A percentile compares a stretch with the other conserved stretches of the same genome.
These are phyloP conservation scores for Venturia oleaginea DNA, from an alignment of 2,329 filamentous ascomycete species.

Conservation along the genomic window DNA sequence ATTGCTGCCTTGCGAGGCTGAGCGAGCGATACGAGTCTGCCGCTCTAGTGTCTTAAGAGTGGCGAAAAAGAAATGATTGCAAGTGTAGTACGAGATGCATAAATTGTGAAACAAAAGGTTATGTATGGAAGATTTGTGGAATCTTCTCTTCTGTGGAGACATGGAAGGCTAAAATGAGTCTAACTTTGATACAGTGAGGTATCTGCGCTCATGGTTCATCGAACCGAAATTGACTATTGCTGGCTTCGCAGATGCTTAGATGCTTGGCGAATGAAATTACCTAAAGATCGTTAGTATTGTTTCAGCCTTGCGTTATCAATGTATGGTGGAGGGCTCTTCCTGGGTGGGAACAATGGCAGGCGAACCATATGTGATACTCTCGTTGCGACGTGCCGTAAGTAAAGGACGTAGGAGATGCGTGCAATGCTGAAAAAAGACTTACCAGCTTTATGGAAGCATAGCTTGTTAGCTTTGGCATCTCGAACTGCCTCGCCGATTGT, in stretches of 20 bases:
- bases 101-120: neutral
- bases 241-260: constrained; percentile 22
- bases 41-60: neutral
- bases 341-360: constrained; percentile 14
- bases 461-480: constrained; percentile 23
- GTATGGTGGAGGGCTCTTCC: constrained; percentile 17
- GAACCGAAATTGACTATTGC: constrained; percentile 15
- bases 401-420: neutral
- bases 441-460: constrained; percentile 17
- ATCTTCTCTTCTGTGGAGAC: neutral
- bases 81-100: neutral
- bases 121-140: neutral
- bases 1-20: neutral
- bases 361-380: neutral
- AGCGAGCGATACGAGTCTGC: neutral
- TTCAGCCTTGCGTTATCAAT: constrained; percentile 26
- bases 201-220: neutral
- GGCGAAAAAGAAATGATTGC: neutral
- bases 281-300: constrained; percentile 27
- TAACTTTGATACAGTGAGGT: neutral
- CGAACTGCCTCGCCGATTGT: constrained; percentile 22
- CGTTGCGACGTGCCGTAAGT: neutral
- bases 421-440: neutral
- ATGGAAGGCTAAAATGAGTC: neutral
- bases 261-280: constrained; percentile 28